These are phyloP conservation scores for Geranium rotundifolium DNA, from an alignment of 345 rosid genomes.

Conservation along the genomic window DNA sequence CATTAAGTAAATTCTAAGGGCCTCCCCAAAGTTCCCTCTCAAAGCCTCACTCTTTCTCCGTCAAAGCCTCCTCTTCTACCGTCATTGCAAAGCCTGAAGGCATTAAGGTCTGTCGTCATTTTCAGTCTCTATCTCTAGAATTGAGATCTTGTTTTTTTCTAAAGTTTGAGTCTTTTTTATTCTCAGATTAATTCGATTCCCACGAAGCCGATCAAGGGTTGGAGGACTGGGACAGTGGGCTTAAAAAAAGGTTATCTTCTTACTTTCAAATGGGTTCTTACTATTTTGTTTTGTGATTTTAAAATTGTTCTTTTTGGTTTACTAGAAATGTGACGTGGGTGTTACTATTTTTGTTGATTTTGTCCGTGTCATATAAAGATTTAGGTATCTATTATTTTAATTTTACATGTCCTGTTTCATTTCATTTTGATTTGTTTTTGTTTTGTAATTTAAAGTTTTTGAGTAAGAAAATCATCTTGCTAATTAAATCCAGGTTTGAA, in stretches of 20 bases:
- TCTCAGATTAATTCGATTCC: slow-evolving; percentile 50
- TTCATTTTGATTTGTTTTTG: not conserved
- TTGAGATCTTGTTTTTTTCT: not conserved
- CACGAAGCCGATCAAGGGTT: slow-evolving; percentile 72
- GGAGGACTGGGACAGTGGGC: slow-evolving; percentile 77
- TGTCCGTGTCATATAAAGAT: not conserved
- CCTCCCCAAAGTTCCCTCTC: slow-evolving; percentile 17
- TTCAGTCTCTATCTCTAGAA: not conserved
- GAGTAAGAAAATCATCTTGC: slow-evolving; percentile 77
- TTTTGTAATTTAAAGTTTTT: slow-evolving; percentile 70
- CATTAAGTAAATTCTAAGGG: too few species aligned
- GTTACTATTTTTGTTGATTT: not conserved
- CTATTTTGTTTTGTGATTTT: too few species aligned
- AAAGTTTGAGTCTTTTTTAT: not conserved
- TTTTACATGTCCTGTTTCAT: not conserved
- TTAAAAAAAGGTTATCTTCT: slow-evolving; percentile 67
- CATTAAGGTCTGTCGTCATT: slow-evolving; percentile 37
- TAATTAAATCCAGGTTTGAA: slow-evolving; percentile 86
- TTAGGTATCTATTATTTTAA: not conserved
- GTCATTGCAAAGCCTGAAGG: slow-evolving; percentile 55
- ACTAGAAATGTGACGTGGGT: not conserved
- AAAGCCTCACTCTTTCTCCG: slow-evolving; percentile 13
- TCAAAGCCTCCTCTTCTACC: slow-evolving; percentile 44
- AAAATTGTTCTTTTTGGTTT: not conserved
- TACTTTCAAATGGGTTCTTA: not conserved